These are phyloP conservation scores for Mucuna pruriens DNA, from an alignment of 306 rosid genomes.

Conservation along the genomic window DNA sequence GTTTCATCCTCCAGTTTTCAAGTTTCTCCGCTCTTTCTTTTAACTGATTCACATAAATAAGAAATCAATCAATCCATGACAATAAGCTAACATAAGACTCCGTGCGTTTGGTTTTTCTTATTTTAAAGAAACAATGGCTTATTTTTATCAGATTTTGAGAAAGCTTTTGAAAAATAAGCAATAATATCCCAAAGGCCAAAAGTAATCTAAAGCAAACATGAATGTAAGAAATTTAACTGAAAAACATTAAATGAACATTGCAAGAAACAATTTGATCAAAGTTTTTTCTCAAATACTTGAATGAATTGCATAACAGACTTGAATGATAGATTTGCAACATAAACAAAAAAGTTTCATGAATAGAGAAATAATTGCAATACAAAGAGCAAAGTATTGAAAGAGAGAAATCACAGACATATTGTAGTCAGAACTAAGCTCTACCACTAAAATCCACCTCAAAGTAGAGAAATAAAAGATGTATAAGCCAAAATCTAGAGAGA, in stretches of 20 bases:
- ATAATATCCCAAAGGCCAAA: not conserved
- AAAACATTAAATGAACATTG: conserved; percentile 11
- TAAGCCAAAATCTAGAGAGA: not conserved
- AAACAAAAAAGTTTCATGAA: not conserved
- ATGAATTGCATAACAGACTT: conserved; percentile 11
- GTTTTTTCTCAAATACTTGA: not conserved
- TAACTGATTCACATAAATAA: conserved; percentile 49
- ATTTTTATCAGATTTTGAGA: not conserved
- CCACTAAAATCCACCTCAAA: conserved; percentile 11
- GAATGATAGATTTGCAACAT: not conserved
- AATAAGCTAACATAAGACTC: not conserved
- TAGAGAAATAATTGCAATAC: conserved; percentile 6
- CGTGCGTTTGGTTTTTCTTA: no score
- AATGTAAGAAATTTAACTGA: not conserved
- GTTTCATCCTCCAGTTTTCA: conserved; percentile 77
- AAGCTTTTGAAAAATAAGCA: not conserved
- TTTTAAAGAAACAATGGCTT: not conserved
- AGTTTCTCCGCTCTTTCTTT: conserved; percentile 83
- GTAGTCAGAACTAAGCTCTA: not conserved
- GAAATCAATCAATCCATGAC: conserved; percentile 7
- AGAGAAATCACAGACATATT: not conserved
- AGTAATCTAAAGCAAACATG: not conserved
- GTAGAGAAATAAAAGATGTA: not conserved
- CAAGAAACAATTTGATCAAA: not conserved
- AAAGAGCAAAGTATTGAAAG: not conserved